Conservation (phyloP, 768 basidiomycete genomes). For the Lentinula sp. region DNA sequence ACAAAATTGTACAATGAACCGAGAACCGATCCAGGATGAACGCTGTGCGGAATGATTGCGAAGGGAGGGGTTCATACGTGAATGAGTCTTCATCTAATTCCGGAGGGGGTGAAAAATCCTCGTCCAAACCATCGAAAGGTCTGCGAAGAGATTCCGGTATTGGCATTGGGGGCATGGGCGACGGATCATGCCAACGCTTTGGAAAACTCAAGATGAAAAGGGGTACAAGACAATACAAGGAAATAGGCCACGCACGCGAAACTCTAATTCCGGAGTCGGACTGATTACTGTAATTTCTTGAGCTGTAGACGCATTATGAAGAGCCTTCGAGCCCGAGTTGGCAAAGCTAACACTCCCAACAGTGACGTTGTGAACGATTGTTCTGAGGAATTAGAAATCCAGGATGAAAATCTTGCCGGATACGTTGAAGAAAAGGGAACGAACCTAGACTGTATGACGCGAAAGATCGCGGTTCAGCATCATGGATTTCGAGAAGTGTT, state of each 20-base stretch:
- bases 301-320: conserved; percentile 78
- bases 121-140: neutral
- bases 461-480: neutral
- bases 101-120: neutral
- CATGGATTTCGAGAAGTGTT: neutral
- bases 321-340: conserved; percentile 63
- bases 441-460: conserved; percentile 20
- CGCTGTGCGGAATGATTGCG: conserved; percentile 70
- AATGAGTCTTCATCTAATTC: conserved; percentile 21
- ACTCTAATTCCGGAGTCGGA: conserved; percentile 50
- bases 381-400: conserved; percentile 28
- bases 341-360: conserved; percentile 80
- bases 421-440: conserved; percentile 1
- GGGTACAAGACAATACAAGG: neutral
- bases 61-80: conserved; percentile 58
- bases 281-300: conserved; percentile 76
- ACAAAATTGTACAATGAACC: conserved; percentile 54
- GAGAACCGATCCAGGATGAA: conserved; percentile 79
- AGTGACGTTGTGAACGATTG: conserved; percentile 66
- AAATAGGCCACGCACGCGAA: conserved; percentile 31
- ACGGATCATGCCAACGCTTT: conserved; percentile 67
- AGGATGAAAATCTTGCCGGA: conserved; percentile 5
- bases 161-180: conserved; percentile 41
- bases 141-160: neutral
- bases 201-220: neutral